Conservation (phyloP, 768 basidiomycete genomes). For the Hysterangium stoloniferum region DNA sequence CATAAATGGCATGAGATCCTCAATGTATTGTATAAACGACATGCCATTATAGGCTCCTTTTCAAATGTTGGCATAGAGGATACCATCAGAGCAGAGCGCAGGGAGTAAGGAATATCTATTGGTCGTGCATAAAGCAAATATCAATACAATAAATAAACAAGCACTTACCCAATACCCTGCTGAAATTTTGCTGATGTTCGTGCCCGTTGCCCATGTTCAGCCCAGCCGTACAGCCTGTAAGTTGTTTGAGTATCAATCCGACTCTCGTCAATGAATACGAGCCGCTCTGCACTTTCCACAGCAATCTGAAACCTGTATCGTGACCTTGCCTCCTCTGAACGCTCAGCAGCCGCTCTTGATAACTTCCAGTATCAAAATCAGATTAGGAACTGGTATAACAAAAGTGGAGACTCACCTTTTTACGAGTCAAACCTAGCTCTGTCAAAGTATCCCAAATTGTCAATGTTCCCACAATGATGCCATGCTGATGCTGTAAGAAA, state of each 20-base stretch:
- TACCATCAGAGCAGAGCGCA: too few relatives aligned
- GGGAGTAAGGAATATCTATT: too few relatives aligned
- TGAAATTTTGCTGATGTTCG: too few relatives aligned
- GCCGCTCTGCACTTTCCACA: slow-evolving; percentile 11
- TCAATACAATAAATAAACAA: too few relatives aligned
- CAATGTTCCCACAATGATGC: not conserved
- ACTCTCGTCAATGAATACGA: slow-evolving; percentile 17
- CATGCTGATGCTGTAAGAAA: not conserved
- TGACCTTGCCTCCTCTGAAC: not conserved
- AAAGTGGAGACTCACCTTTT: not conserved
- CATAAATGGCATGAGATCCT: too few relatives aligned
- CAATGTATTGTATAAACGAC: too few relatives aligned
- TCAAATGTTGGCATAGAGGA: too few relatives aligned
- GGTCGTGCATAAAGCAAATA: too few relatives aligned
- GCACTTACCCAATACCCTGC: too few relatives aligned
- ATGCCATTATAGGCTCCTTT: too few relatives aligned
- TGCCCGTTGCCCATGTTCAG: slow-evolving; percentile 6
- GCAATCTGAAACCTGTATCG: not conserved
- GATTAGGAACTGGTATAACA: not conserved
- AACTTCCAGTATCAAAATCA: slow-evolving; percentile 1
- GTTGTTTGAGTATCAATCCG: slow-evolving; percentile 8
- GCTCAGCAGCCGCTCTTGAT: slow-evolving; percentile 1
- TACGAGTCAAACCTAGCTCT: not conserved
- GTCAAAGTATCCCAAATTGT: not conserved
- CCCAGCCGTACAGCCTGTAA: slow-evolving; percentile 11